Percentiles rank a stretch among this genome's conserved stretches.
phyloP scores from a whole-genome alignment of 2,329 filamentous ascomycete species.

The Sporothrix variecibatus region DNA sequence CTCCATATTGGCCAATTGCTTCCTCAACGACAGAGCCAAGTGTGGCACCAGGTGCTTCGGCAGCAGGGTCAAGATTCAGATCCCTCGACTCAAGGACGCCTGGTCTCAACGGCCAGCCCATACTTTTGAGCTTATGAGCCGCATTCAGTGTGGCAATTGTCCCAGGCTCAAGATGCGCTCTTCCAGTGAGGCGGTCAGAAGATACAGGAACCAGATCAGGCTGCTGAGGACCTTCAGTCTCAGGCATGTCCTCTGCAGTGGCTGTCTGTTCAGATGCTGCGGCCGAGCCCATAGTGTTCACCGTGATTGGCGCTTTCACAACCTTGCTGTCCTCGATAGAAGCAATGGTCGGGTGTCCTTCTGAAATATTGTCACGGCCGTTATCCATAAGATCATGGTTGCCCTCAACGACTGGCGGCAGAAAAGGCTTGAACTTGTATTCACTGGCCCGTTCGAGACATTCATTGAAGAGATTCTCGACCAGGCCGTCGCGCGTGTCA shows the following conservation, averaged over 20 bases:
- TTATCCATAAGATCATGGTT: slow-evolving; percentile 79
- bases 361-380: slow-evolving; percentile 73
- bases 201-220: slow-evolving; percentile 64
- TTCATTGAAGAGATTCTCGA: slow-evolving; percentile 93
- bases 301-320: slow-evolving; percentile 35
- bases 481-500: slow-evolving; percentile 73
- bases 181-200: slow-evolving; percentile 69
- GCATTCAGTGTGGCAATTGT: slow-evolving; percentile 70
- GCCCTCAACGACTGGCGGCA: slow-evolving; percentile 74
- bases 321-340: slow-evolving; percentile 71
- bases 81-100: slow-evolving; percentile 65
- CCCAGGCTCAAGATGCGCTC: slow-evolving; percentile 70
- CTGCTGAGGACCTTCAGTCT: slow-evolving; percentile 43
- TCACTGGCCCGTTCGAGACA: slow-evolving; percentile 88
- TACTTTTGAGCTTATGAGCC: slow-evolving; percentile 71
- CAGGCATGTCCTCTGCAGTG: background rate
- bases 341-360: slow-evolving; percentile 70
- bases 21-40: slow-evolving; percentile 90
- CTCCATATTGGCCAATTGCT: slow-evolving; percentile 84
- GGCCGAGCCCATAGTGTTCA: background rate
- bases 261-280: background rate
- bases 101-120: slow-evolving; percentile 78
- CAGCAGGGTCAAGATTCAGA: slow-evolving; percentile 69
- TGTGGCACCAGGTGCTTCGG: slow-evolving; percentile 66
- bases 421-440: slow-evolving; percentile 77